Percentiles rank a stretch among this genome's conserved stretches.
Conservation (phyloP, 495 filamentous ascomycete species). For the Cladorrhinum samala region DNA sequence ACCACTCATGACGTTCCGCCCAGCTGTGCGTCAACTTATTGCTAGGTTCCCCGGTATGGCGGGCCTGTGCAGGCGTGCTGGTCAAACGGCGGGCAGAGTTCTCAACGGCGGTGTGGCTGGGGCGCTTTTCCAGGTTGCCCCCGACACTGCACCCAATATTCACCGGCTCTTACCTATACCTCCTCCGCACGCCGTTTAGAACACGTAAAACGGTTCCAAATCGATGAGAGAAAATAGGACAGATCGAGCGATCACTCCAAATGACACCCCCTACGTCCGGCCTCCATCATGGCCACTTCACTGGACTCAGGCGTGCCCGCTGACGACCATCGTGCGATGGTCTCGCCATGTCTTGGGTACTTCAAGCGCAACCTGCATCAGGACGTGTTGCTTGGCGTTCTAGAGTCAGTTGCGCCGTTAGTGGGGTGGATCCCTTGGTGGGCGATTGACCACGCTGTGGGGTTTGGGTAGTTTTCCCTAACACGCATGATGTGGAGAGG, state of each 20-base stretch:
- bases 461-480: neutral
- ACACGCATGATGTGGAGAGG: constrained; percentile 1
- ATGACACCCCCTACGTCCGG: constrained; percentile 7
- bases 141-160: neutral
- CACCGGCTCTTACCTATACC: constrained; percentile 15
- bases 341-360: constrained; percentile 16
- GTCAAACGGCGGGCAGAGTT: constrained; percentile 9
- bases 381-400: constrained; percentile 15
- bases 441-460: constrained; percentile 18
- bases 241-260: constrained; percentile 1
- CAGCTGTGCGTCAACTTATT: constrained; percentile 6
- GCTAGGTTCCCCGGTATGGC: constrained; percentile 6
- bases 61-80: constrained; percentile 5
- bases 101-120: constrained; percentile 28
- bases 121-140: constrained; percentile 4
- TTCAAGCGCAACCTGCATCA: constrained; percentile 3
- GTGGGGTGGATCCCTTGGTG: constrained; percentile 15
- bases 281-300: neutral
- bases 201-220: constrained; percentile 7
- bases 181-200: too few species aligned
- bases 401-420: constrained; percentile 25
- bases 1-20: too few species aligned
- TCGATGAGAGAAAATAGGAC: neutral
- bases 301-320: constrained; percentile 19
- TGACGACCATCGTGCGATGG: constrained; percentile 28